Percentiles rank a stretch among this genome's conserved stretches.
Conservation (phyloP, 2,329 filamentous ascomycete genomes). For the Alternaria sp. region DNA sequence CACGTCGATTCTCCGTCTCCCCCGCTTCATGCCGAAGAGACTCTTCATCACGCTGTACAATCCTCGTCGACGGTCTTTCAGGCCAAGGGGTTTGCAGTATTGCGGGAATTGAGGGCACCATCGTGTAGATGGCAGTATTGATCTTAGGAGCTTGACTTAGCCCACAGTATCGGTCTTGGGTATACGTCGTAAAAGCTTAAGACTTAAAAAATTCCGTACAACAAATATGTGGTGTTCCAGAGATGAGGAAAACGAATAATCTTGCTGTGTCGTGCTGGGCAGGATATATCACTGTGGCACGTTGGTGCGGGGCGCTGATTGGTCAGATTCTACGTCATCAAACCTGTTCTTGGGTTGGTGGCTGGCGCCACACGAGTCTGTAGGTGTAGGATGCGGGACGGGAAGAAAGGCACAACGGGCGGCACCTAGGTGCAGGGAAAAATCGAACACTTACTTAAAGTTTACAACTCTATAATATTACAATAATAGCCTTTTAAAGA, state of each 20-base stretch:
- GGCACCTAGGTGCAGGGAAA: neutral
- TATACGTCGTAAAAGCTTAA: neutral
- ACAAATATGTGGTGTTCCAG: neutral
- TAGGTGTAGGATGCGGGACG: neutral
- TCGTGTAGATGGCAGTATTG: neutral
- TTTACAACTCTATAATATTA: neutral
- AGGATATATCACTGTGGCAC: neutral
- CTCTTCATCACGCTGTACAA: neutral
- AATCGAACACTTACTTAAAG: neutral
- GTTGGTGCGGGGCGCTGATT: neutral
- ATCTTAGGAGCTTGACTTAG: neutral
- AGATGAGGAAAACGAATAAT: neutral
- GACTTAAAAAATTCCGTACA: neutral
- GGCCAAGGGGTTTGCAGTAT: neutral
- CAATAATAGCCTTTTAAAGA: neutral
- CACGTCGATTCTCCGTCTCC: neutral
- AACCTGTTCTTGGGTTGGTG: neutral
- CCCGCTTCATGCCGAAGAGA: neutral
- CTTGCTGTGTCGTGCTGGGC: neutral
- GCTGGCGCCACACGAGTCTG: neutral
- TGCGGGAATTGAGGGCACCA: neutral
- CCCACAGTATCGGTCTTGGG: neutral
- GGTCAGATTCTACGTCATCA: neutral
- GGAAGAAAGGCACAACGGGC: neutral
- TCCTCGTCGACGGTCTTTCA: neutral